Percentiles rank a stretch among this genome's conserved stretches.
Evolutionary conservation across 495 filamentous ascomycete species (phyloP).

Genomic region (Neurospora sp.): DNA sequence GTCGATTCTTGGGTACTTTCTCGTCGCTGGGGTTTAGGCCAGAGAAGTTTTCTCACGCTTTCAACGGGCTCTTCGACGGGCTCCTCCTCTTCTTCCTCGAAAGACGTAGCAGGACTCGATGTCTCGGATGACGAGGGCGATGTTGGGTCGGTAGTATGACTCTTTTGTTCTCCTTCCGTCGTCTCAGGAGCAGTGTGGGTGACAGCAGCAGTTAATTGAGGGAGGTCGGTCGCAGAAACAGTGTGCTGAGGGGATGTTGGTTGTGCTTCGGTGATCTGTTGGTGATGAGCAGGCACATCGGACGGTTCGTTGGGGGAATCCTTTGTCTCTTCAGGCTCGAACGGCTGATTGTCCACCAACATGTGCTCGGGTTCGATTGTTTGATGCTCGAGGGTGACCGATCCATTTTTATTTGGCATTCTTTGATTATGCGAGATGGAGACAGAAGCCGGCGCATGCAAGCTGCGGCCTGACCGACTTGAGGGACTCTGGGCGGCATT

Average conservation of each 20-base stretch:
- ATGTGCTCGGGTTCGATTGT: neutral
- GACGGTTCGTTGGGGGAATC: neutral
- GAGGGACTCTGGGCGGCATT: neutral
- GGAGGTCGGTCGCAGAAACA: neutral
- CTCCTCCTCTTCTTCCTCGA: neutral
- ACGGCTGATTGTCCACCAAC: neutral
- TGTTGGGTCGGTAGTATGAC: neutral
- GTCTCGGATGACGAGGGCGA: neutral
- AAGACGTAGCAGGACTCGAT: neutral
- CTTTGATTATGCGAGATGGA: neutral
- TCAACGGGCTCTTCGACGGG: neutral
- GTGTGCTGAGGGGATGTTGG: neutral
- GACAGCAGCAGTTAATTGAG: neutral
- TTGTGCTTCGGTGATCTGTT: neutral
- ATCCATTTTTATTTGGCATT: neutral
- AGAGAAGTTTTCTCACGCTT: constrained; percentile 12
- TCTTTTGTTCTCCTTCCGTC: neutral
- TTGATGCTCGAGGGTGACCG: neutral
- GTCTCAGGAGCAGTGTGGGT: neutral
- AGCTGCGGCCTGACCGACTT: neutral
- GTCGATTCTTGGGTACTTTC: neutral
- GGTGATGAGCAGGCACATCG: neutral
- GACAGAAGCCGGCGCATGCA: neutral
- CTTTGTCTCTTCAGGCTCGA: neutral
- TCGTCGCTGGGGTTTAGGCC: constrained; percentile 9